These are phyloP conservation scores for Suhomyces maxii DNA, from an alignment of 1,139 yeast species.

Conservation along the genomic window DNA sequence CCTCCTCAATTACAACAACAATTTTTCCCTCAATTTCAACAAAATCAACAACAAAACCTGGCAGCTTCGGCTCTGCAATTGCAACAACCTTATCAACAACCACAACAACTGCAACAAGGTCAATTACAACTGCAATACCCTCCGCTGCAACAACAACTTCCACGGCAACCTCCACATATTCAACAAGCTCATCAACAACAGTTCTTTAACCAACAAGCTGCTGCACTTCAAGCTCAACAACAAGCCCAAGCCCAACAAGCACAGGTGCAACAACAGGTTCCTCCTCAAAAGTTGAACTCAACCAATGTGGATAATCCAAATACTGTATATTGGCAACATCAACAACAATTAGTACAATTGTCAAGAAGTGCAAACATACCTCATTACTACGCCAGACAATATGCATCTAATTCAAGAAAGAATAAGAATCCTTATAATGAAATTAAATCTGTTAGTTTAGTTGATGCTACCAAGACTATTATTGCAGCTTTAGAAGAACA, in stretches of 20 bases:
- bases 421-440: slow-evolving; percentile 48
- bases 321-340: slow-evolving; percentile 83
- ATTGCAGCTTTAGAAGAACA: slow-evolving; percentile 47
- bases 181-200: slow-evolving; percentile 24
- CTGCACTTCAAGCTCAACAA: slow-evolving; percentile 17
- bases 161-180: slow-evolving; percentile 21
- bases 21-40: slow-evolving; percentile 30
- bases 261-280: slow-evolving; percentile 12
- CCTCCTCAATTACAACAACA: slow-evolving; percentile 26
- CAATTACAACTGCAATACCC: slow-evolving; percentile 31
- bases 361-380: slow-evolving; percentile 75
- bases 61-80: slow-evolving; percentile 18
- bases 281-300: slow-evolving; percentile 25
- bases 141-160: slow-evolving; percentile 25
- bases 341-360: slow-evolving; percentile 72
- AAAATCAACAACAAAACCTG: slow-evolving; percentile 27
- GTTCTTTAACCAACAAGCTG: slow-evolving; percentile 23
- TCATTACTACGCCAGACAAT: slow-evolving; percentile 89
- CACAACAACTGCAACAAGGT: slow-evolving; percentile 29
- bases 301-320: slow-evolving; percentile 49
- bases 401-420: slow-evolving; percentile 77
- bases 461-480: slow-evolving; percentile 57
- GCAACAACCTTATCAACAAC: slow-evolving; percentile 23
- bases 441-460: slow-evolving; percentile 44
- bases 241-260: slow-evolving; percentile 15